A percentile compares a stretch with the other conserved stretches of the same genome.
These are phyloP conservation scores for Platismatia glauca DNA, from an alignment of 495 filamentous ascomycete genomes.

Conservation along the genomic window DNA sequence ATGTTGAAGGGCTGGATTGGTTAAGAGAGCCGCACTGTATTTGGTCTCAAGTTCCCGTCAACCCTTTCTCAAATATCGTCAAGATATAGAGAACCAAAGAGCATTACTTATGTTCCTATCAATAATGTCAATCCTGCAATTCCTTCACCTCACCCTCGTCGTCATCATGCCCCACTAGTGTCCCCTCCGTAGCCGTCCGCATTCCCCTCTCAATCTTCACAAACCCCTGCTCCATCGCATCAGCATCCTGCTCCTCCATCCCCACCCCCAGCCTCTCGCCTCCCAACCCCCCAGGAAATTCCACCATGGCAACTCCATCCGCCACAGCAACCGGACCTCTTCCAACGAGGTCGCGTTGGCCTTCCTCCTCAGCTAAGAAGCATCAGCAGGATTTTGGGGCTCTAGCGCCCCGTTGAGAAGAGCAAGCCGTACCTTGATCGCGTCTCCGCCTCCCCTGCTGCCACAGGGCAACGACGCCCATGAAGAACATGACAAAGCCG, in stretches of 20 bases:
- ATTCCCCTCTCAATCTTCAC: neutral
- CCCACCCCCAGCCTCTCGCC: neutral
- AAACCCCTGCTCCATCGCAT: neutral
- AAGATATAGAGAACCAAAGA: too few relatives aligned
- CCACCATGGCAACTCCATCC: neutral
- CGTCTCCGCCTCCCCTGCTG: neutral
- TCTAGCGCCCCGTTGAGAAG: too few relatives aligned
- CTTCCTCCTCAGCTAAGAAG: neutral
- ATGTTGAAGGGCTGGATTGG: too few relatives aligned
- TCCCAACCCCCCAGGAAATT: neutral
- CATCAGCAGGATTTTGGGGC: neutral
- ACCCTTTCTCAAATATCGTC: too few relatives aligned
- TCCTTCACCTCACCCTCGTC: constrained; percentile 6
- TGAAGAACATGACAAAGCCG: constrained; percentile 16
- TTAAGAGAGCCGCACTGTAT: too few relatives aligned
- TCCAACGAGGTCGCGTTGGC: neutral
- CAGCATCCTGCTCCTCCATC: neutral
- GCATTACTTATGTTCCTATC: neutral
- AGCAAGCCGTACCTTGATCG: neutral
- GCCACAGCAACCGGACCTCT: neutral
- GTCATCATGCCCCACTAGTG: constrained; percentile 4
- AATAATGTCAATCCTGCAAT: neutral
- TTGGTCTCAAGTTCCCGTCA: too few relatives aligned
- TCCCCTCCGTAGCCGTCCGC: constrained; percentile 9
- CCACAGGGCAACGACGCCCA: constrained; percentile 9